Evolutionary conservation across 371 early-diverging fungal genomes (phyloP), one percentile per base, ranked within the genome.

Genomic region (Apophysomyces elegans): DNA sequence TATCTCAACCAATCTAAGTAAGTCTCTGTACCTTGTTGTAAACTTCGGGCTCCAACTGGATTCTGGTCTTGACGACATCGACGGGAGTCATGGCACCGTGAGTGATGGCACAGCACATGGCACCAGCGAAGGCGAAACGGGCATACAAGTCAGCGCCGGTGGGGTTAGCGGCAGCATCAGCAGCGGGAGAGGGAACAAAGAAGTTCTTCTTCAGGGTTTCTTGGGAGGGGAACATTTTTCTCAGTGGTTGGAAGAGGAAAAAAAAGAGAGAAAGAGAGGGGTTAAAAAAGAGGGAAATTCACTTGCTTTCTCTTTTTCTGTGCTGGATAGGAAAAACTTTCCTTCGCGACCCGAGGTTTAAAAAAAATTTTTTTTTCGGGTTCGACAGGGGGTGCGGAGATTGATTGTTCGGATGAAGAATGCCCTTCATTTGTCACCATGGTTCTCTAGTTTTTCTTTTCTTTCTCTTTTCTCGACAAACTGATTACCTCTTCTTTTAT

Each of bases 111-210:
- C 91, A 90, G 79, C 90, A 85, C 64, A 89, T 60, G 63, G 91
- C 90, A 77, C 91, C 91, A 46, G 91, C 89, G 68, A 89, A 77
- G 59, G 91, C 91, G 73, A 88, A 90, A 72, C 91, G 87, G 54
- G 89, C 78, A 59, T 90, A 90, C 35, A 90, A 82, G 71, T 74
- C 70, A 56, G 78, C 80, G 68, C 91, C 91, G 63, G 88, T 84
- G 63, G 87, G 86, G 65, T 83, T 77, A 58, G 79, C 70, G 62
- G 80, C 75, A 58, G 77, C 69, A 67, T 81, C 81, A 64, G 71
- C 78, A 62, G 78, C 77, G 61, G 78, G 70, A 57, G 82, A 78
- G 64, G 81, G 77, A 60, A 80, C 73, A 62, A 74, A 72, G 64
- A 79, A 79, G 72, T 69, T 76, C 70, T 78, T 79, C 73, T 79